Evolutionary conservation across 176 grass and related monocot species (phyloP).

Genomic region (Oryza meridionalis): DNA sequence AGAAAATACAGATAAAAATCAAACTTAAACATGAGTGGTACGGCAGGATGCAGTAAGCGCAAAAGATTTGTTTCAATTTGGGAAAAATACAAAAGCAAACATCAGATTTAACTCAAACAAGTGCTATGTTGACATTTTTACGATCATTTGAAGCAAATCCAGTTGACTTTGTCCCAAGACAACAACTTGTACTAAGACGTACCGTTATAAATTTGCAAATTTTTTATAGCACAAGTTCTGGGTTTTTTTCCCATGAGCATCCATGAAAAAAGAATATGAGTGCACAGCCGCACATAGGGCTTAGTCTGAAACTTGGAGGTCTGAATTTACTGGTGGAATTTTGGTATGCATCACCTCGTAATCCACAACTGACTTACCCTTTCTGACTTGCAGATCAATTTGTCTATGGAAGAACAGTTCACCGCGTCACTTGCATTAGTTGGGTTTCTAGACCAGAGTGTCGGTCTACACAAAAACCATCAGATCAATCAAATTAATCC

Average conservation of each 20-base stretch:
- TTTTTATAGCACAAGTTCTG: background rate
- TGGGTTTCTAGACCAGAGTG: background rate
- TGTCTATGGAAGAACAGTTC: background rate
- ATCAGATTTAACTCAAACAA: constrained; percentile 8
- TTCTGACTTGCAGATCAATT: constrained; percentile 22
- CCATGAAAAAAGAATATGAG: background rate
- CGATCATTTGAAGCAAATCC: constrained; percentile 7
- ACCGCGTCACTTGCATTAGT: constrained; percentile 1
- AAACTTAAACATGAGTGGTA: background rate
- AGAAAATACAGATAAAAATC: background rate
- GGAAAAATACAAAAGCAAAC: background rate
- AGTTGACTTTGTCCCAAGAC: background rate
- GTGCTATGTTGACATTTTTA: background rate
- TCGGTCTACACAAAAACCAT: background rate
- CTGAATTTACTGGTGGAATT: background rate
- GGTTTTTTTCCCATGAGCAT: background rate
- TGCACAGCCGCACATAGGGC: background rate
- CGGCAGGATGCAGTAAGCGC: background rate
- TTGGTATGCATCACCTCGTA: background rate
- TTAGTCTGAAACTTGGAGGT: background rate
- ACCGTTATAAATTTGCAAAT: background rate
- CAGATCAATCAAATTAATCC: background rate
- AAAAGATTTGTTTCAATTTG: background rate
- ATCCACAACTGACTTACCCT: constrained; percentile 9
- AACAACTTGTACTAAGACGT: background rate